Evolutionary conservation across 1,284 basidiomycete species (phyloP).

Genomic region (Rhizopogon hawkerae): DNA sequence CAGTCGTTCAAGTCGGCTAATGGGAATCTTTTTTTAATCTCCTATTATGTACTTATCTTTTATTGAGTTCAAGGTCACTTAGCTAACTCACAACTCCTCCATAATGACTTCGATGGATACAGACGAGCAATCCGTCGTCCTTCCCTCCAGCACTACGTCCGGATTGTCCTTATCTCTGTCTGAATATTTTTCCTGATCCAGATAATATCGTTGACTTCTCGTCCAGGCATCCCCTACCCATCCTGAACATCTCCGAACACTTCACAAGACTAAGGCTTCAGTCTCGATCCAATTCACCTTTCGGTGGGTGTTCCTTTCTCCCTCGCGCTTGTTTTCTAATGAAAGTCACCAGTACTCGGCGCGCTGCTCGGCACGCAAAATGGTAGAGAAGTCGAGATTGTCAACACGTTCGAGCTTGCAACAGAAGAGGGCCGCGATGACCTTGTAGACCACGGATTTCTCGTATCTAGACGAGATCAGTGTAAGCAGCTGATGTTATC

Average conservation of each 20-base stretch:
- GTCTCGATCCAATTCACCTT: slow-evolving; percentile 51
- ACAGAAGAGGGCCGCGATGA: slow-evolving; percentile 43
- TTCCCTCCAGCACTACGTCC: slow-evolving; percentile 59
- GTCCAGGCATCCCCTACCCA: slow-evolving; percentile 85
- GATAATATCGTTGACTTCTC: slow-evolving; percentile 10
- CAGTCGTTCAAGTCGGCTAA: slow-evolving; percentile 46
- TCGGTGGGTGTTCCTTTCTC: slow-evolving; percentile 39
- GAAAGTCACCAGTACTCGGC: slow-evolving; percentile 62
- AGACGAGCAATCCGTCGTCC: slow-evolving; percentile 63
- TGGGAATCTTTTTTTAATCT: slow-evolving; percentile 27
- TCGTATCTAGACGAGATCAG: slow-evolving; percentile 79
- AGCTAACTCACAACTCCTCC: background rate
- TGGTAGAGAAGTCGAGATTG: slow-evolving; percentile 91
- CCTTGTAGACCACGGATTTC: slow-evolving; percentile 72
- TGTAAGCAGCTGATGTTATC: slow-evolving; percentile 46
- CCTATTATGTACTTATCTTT: background rate
- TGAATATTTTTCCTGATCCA: slow-evolving; percentile 19
- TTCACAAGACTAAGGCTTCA: slow-evolving; percentile 78
- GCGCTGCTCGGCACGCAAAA: slow-evolving; percentile 91
- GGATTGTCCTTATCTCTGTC: slow-evolving; percentile 66
- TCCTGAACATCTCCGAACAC: slow-evolving; percentile 96
- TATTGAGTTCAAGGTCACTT: background rate
- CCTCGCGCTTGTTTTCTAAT: background rate
- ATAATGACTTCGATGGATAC: slow-evolving; percentile 69
- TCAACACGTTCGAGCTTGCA: slow-evolving; percentile 91